These are phyloP conservation scores for Ceratobasidium sp. DNA, from an alignment of 1,284 basidiomycete species.

Conservation along the genomic window DNA sequence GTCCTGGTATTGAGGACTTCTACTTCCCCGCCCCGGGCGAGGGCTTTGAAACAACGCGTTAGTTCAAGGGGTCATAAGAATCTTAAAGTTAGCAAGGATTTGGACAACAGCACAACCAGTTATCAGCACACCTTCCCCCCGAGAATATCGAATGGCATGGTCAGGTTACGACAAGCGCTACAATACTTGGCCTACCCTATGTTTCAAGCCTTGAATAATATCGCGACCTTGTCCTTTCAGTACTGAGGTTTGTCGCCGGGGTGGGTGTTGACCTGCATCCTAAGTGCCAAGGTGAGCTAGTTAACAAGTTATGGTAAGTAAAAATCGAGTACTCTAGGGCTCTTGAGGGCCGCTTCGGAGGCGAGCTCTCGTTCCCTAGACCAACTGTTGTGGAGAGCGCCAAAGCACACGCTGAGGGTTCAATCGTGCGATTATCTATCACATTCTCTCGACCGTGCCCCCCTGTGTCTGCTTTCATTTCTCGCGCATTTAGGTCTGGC, in stretches of 20 bases:
- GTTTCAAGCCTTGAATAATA: slow-evolving; percentile 84
- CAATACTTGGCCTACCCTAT: slow-evolving; percentile 66
- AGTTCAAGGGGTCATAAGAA: slow-evolving; percentile 81
- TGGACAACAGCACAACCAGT: slow-evolving; percentile 15
- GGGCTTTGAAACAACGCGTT: slow-evolving; percentile 79
- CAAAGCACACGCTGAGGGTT: too few species aligned
- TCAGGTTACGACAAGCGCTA: slow-evolving; percentile 11
- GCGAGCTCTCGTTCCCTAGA: too few species aligned
- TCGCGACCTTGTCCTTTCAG: slow-evolving; percentile 95
- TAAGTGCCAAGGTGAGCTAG: too few species aligned
- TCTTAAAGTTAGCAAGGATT: background rate
- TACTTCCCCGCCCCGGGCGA: slow-evolving; percentile 87
- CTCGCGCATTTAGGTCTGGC: too few species aligned
- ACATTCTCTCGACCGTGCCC: too few species aligned
- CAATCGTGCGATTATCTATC: too few species aligned
- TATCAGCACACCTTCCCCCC: slow-evolving; percentile 70
- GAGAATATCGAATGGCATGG: slow-evolving; percentile 44
- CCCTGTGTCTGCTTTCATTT: too few species aligned
- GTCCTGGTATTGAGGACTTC: slow-evolving; percentile 67
- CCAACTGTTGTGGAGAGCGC: too few species aligned
- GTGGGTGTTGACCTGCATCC: background rate
- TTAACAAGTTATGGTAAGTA: too few species aligned
- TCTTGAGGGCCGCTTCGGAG: too few species aligned
- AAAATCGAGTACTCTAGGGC: too few species aligned
- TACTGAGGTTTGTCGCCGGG: slow-evolving; percentile 85